Percentiles rank a stretch among this genome's conserved stretches.
Evolutionary conservation across 345 rosid genomes (phyloP).

Genomic region (Dimocarpus longan): DNA sequence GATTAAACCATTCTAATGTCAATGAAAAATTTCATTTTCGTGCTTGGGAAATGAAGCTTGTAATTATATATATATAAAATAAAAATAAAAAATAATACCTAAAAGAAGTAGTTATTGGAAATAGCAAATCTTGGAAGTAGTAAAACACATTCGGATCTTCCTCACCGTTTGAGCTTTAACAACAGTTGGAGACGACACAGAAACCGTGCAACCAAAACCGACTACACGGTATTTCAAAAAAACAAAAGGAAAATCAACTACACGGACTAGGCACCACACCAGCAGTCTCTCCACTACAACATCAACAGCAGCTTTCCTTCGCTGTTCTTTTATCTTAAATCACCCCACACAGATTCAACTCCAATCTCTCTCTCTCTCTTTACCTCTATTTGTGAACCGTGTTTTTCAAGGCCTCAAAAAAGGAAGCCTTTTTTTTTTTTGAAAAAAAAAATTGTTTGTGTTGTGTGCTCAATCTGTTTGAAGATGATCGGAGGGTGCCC

Average conservation of each 20-base stretch:
- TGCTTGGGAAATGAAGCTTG: too few species aligned
- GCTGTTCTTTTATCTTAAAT: neutral
- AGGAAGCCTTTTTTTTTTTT: neutral
- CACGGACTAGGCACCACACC: neutral
- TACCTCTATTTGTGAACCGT: neutral
- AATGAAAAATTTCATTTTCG: too few species aligned
- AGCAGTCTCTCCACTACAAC: neutral
- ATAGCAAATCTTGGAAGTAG: neutral
- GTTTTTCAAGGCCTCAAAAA: slow-evolving; percentile 5
- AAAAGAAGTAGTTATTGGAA: neutral
- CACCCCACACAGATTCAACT: neutral
- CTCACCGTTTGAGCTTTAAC: neutral
- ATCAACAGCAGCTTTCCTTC: neutral
- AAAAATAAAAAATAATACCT: too few species aligned
- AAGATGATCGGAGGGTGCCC: neutral
- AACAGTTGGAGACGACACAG: neutral
- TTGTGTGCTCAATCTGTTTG: neutral
- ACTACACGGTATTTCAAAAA: neutral
- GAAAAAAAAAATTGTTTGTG: neutral
- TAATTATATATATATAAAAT: too few species aligned
- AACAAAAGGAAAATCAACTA: neutral
- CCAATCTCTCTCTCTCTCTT: neutral
- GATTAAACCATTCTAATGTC: too few species aligned
- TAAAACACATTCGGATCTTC: neutral
- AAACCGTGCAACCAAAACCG: neutral